Percentiles rank a stretch among this genome's conserved stretches.
Conservation (phyloP, 2,329 filamentous ascomycete species). For the Claviceps sorghi region DNA sequence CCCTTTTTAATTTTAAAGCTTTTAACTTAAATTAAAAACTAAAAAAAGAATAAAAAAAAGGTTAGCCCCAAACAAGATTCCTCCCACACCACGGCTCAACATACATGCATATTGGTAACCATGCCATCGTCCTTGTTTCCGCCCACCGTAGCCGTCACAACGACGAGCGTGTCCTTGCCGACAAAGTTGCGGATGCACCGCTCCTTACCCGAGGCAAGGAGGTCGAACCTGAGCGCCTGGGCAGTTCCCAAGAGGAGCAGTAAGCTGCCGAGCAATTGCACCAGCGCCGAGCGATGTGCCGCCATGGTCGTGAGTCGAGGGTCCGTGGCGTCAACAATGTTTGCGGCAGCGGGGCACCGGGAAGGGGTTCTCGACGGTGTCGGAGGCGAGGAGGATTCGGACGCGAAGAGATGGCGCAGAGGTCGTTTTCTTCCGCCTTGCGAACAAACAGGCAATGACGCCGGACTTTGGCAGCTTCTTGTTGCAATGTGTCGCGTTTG, state of each 20-base stretch:
- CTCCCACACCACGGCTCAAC: slow-evolving; percentile 14
- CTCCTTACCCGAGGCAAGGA: slow-evolving; percentile 58
- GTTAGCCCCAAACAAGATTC: background rate
- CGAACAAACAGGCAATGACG: background rate
- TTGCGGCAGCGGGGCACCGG: too few relatives aligned
- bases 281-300: slow-evolving; percentile 35
- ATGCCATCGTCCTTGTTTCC: slow-evolving; percentile 87
- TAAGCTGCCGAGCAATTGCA: slow-evolving; percentile 45
- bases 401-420: too few relatives aligned
- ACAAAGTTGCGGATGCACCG: slow-evolving; percentile 97
- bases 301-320: slow-evolving; percentile 25
- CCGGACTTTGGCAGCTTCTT: background rate
- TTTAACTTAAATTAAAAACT: too few relatives aligned
- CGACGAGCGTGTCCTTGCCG: slow-evolving; percentile 77
- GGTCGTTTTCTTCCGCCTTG: background rate
- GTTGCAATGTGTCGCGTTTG: slow-evolving; percentile 7
- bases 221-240: slow-evolving; percentile 82
- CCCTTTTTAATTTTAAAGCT: too few relatives aligned
- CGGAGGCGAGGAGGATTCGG: too few relatives aligned
- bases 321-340: too few relatives aligned
- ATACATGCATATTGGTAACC: slow-evolving; percentile 82
- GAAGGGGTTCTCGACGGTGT: too few relatives aligned
- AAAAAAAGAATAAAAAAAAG: background rate
- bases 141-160: slow-evolving; percentile 79
- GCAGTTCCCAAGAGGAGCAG: slow-evolving; percentile 39